Evolutionary conservation across 2,329 filamentous ascomycete species (phyloP), one percentile per base, ranked within the genome.

Genomic region (Parafenestella ontariensis): DNA sequence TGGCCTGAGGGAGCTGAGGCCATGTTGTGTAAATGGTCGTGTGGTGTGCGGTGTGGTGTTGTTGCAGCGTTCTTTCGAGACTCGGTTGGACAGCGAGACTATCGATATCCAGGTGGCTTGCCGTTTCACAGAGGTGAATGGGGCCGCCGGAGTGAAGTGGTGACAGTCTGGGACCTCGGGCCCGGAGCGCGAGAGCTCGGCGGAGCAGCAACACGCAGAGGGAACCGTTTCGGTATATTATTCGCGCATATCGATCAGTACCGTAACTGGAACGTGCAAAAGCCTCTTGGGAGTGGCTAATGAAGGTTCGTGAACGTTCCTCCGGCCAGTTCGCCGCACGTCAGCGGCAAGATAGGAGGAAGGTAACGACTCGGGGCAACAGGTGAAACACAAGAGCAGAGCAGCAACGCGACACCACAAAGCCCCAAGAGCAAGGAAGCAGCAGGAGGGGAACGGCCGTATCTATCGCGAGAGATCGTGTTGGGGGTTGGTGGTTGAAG

Each of bases 21-120:
- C 73, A 76, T 76, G 58, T 46, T 64, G 65, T 47, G 52, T 46
- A 39, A 51, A 45, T n/a, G n/a, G n/a, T n/a, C n/a, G n/a, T n/a
- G n/a, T 46, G 50, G 46, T 24, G 24, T 36, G 18, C 52, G 24
- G 23, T 31, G n/a, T 6, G 43, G 5, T 11, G 40, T 29, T 15
- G 13, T 29, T 2, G n/a, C 20, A 17, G 43, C 11, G 36, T 31
- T 34, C 7, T 17, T 24, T 34, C 17, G 21, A 36, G 26, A 11
- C 11, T 33, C 37, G 9, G 34, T n/a, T 9, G 7, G 42, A 18
- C 18, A 31, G 26, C 13, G 20, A 36, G 23, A 21, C 20, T 49
- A 23, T 49, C 21, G 4, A 5, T 3, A n/a, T 23, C 5, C 20
- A 46, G 18, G 41, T 21, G 13, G 36, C 26, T 21, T 28, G 39